Percentiles rank a stretch among this genome's conserved stretches.
Conservation (phyloP, 2,329 filamentous ascomycete species). For the Paecilomyces dactylethromorphus region DNA sequence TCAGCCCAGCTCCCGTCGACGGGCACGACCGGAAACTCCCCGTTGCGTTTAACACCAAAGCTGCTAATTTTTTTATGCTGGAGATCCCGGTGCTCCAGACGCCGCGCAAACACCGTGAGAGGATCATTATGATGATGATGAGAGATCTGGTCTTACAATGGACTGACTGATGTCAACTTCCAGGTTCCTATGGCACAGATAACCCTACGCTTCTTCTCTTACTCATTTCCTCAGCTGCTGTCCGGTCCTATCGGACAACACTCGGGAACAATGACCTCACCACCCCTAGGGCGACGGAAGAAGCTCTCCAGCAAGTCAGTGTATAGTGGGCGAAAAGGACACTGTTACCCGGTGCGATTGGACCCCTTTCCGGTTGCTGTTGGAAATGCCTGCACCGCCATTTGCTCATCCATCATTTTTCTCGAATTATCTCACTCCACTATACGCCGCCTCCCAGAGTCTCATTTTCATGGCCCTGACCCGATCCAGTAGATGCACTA, state of each 20-base stretch:
- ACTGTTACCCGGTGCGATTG: background rate
- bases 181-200: too few relatives aligned
- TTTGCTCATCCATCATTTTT: background rate
- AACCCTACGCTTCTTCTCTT: too few relatives aligned
- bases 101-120: background rate
- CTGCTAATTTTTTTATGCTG: background rate
- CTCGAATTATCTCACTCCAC: background rate
- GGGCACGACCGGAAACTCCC: slow-evolving; percentile 25
- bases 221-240: background rate
- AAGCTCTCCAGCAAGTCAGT: background rate
- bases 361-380: background rate
- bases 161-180: too few relatives aligned
- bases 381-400: background rate
- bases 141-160: too few relatives aligned
- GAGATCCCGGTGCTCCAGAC: background rate
- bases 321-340: background rate
- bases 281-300: background rate
- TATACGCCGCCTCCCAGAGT: too few relatives aligned
- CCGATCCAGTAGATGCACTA: background rate
- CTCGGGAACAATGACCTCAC: background rate
- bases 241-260: background rate
- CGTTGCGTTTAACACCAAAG: background rate
- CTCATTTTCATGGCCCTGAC: too few relatives aligned
- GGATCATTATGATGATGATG: background rate
- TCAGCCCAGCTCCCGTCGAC: slow-evolving; percentile 16